Evolutionary conservation across 2,329 filamentous ascomycete species (phyloP).

Genomic region (Calonectria fujianensis): DNA sequence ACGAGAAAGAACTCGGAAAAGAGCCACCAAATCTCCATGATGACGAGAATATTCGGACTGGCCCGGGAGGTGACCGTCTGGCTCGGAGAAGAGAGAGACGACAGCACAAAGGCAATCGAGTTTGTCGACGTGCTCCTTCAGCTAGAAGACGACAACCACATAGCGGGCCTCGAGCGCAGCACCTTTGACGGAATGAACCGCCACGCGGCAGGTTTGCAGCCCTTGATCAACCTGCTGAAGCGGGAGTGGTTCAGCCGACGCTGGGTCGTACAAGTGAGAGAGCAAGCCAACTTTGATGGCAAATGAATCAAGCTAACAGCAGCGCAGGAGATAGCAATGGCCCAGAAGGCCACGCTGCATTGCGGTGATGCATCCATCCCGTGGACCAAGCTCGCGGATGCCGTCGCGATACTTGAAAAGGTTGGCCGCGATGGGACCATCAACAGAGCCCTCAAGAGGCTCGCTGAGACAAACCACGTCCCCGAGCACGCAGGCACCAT

Average conservation of each 20-base stretch:
- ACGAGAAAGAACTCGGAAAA: constrained; percentile 16
- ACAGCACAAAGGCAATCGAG: constrained; percentile 8
- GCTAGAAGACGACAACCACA: constrained; percentile 10
- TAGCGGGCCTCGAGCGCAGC: background rate
- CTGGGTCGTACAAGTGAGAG: background rate
- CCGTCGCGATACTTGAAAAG: constrained; percentile 15
- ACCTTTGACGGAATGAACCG: constrained; percentile 7
- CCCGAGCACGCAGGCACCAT: constrained; percentile 5
- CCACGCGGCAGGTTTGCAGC: background rate
- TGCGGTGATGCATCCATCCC: background rate
- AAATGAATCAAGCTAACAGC: background rate
- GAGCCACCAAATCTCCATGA: constrained; percentile 2
- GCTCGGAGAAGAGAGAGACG: background rate
- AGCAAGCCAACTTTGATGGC: too few species aligned
- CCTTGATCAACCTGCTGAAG: constrained; percentile 6
- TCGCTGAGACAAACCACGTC: constrained; percentile 4
- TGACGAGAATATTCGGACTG: constrained; percentile 20
- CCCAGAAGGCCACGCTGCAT: background rate
- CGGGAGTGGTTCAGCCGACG: background rate
- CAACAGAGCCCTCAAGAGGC: constrained; percentile 7
- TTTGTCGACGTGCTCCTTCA: background rate
- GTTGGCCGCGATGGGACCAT: background rate
- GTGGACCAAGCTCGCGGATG: background rate
- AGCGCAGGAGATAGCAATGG: constrained; percentile 4
- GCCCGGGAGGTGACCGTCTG: constrained; percentile 14